Percentiles rank a stretch among this genome's conserved stretches.
These are phyloP conservation scores for Irpex rosettiformis DNA, from an alignment of 1,284 basidiomycete species.

Conservation along the genomic window DNA sequence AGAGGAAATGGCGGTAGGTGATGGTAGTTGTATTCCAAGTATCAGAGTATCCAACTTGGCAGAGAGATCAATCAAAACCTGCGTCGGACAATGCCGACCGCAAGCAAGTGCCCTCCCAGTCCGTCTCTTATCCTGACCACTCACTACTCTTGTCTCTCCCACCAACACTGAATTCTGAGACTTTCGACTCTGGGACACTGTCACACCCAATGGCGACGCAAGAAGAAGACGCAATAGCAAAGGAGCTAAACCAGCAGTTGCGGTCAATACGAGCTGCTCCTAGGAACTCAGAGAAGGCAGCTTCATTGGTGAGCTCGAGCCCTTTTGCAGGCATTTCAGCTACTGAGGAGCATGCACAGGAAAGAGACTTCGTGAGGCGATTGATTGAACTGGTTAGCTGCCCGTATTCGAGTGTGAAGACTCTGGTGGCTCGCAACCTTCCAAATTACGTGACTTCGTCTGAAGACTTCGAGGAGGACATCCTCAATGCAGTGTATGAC, in stretches of 20 bases:
- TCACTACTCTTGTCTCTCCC: background rate
- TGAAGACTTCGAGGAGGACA: slow-evolving; percentile 65
- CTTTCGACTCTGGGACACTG: background rate
- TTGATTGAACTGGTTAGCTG: slow-evolving; percentile 37
- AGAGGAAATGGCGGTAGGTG: background rate
- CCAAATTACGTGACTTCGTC: slow-evolving; percentile 60
- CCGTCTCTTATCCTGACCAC: background rate
- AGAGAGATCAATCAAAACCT: background rate
- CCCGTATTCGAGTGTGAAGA: slow-evolving; percentile 40
- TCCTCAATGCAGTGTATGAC: slow-evolving; percentile 72
- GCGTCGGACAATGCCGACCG: background rate
- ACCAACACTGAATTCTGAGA: background rate
- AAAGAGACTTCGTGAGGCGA: slow-evolving; percentile 32
- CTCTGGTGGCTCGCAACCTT: slow-evolving; percentile 55
- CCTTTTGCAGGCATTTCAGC: background rate
- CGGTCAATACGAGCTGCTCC: slow-evolving; percentile 29
- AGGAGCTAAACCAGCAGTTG: background rate
- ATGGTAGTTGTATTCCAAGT: background rate
- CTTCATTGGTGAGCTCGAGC: slow-evolving; percentile 7
- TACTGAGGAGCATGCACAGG: slow-evolving; percentile 20
- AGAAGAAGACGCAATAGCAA: background rate
- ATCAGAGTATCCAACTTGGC: background rate
- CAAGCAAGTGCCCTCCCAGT: background rate
- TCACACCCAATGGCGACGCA: background rate
- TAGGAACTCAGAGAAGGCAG: slow-evolving; percentile 17